phyloP scores from a whole-genome alignment of 768 basidiomycete genomes.

The Hericium alpestre region DNA sequence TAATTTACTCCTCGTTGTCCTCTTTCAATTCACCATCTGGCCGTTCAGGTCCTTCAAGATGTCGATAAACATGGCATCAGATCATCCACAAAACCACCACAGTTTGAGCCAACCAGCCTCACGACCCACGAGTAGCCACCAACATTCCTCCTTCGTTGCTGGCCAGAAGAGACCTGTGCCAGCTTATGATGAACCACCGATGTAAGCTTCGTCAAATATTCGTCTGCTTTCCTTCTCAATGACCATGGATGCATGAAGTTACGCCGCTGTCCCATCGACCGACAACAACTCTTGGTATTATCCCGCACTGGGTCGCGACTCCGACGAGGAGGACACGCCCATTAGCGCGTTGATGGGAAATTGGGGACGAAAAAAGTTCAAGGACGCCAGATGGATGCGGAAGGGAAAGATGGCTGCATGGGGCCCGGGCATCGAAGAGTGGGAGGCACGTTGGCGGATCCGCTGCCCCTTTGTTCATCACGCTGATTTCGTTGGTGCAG shows the following conservation, averaged over 20 bases:
- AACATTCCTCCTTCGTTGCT: constrained; percentile 5
- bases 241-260: background rate
- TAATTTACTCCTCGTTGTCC: background rate
- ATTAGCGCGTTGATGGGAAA: constrained; percentile 49
- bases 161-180: constrained; percentile 9
- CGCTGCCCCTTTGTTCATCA: constrained; percentile 6
- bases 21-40: background rate
- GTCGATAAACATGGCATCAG: constrained; percentile 14
- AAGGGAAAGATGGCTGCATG: constrained; percentile 74
- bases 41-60: background rate
- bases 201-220: background rate
- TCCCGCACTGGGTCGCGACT: constrained; percentile 64
- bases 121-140: constrained; percentile 11
- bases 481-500: constrained; percentile 27
- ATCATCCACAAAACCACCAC: constrained; percentile 11
- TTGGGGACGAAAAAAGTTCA: constrained; percentile 72
- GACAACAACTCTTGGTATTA: constrained; percentile 80
- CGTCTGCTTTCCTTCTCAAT: background rate
- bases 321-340: constrained; percentile 44
- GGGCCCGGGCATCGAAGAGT: constrained; percentile 78
- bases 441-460: constrained; percentile 49
- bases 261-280: constrained; percentile 27
- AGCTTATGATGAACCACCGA: constrained; percentile 6
- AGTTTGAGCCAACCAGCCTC: constrained; percentile 12
- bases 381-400: constrained; percentile 74